Base-by-base conservation (phyloP, 257 asterid species). In the Datura wrightii region DNA sequence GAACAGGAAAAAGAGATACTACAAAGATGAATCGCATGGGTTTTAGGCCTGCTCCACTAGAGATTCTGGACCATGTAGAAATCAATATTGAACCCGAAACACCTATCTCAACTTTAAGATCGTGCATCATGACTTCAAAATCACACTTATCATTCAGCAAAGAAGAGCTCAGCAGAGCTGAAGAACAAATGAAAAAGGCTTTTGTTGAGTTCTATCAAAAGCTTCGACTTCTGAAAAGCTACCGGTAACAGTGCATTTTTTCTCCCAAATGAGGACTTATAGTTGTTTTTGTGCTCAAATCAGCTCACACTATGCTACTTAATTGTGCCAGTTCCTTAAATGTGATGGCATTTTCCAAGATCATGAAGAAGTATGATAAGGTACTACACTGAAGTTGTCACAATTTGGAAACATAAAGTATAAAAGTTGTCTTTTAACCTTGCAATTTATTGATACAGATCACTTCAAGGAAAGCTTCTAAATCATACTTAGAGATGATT, bases 321-420 rank as follows among this genome's bases (percentile, higher is more conserved):
- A 52, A 59, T 65, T 80, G 16, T 87, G 80, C 14, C 90, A 93
- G 98, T 87, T 95, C 92, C 91, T 86, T 95, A 95, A 95, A 95
- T 84, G 85, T 71, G 85, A 92, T 93, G 89, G 98, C 98, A 46
- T 90, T 92, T 87, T 92, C 94, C 65, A 95, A 94, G 93, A 95
- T 94, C 85, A 84, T 93, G 97, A 94, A 94, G 95, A 95, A 95
- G 91, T 94, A 94, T 79, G 96, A 95, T 82, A 95, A 95, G 98
- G 98, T 94, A 87, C 39, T 46, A n/a, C 2, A 6, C 58, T 1
- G 58, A 46, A 74, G 42, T 46, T 3, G 19, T 5, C 41, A 72
- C 19, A 1, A 1, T 42, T 55, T 63, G 36, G 46, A 10, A 34
- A 53, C n/a, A 55, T 6, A 2, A 55, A 34, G 37, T 70, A 11